Base-by-base conservation (phyloP, 345 rosid species). In the Gossypium sturtianum region DNA sequence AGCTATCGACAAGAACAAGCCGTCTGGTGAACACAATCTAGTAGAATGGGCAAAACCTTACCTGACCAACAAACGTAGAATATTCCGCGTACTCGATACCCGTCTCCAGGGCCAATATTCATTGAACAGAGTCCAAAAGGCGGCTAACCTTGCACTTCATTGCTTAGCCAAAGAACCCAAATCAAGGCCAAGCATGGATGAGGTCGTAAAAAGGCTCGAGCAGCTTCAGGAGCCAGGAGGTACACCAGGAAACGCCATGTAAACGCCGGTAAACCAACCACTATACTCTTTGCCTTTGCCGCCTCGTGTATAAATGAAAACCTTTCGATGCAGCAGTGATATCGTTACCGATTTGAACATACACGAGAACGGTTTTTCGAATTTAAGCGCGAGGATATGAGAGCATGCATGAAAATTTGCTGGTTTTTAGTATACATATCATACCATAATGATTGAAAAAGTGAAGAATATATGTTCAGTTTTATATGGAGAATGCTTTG, bases 41-140 rank as follows among this genome's bases (percentile, higher is more conserved):
- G 97, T 94, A 64, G 97, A 92, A 4, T 92, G 97, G 98, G 98
- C 97, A 51, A 87, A 77, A 65, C 98, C 98, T 22, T 89, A 88
- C 86, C 86, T 92, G 75, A 84, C 80, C 48, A 92, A 79, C 88
- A 94, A 90, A 80, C 87, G 97, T 38, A 88, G 92, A 80, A 79
- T 89, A 43, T 87, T 92, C 44, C 89, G 82, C 3, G 80, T 90
- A 43, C 76, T 94, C 71, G 98, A 94, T 75, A 83, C 83, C 63
- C 93, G 97, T 67, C 97, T 94, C 1, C 92, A 90, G 80, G 88
- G 91, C 63, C 89, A 92, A 66, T 92, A 85, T 81, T 84, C 91
- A 16, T 58, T 85, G 43, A 73, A 82, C 47, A 89, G 76, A 49
- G 93, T 84, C 52, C 91, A 80, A 65, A 87, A 87, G 83, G 89